A percentile compares a stretch with the other conserved stretches of the same genome.
These are phyloP conservation scores for Byssoonygena ceratinophila DNA, from an alignment of 2,329 filamentous ascomycete species.

Conservation along the genomic window DNA sequence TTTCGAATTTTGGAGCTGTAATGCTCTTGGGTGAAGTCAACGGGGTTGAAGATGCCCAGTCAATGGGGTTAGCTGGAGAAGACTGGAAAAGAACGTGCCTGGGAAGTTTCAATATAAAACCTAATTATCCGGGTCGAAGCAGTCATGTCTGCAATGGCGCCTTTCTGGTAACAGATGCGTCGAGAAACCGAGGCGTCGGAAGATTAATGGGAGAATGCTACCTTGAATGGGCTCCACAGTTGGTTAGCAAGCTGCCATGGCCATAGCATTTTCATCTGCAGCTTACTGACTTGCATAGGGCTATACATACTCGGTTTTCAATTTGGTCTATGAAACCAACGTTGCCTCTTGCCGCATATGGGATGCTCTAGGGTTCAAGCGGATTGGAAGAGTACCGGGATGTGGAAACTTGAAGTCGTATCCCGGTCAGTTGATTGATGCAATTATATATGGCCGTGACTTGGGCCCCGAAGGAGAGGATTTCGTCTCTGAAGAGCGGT, in stretches of 20 bases:
- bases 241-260: constrained; percentile 32
- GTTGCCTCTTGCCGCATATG: constrained; percentile 81
- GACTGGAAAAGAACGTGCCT: constrained; percentile 76
- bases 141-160: constrained; percentile 76
- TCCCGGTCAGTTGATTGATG: constrained; percentile 59
- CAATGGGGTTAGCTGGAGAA: constrained; percentile 43
- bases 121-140: constrained; percentile 82
- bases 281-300: constrained; percentile 39
- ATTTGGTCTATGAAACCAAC: constrained; percentile 88
- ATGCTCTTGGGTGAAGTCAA: constrained; percentile 73
- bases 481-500: constrained; percentile 85
- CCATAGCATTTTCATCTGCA: constrained; percentile 23
- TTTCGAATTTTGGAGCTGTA: constrained; percentile 77
- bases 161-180: constrained; percentile 63
- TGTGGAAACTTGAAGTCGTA: constrained; percentile 60
- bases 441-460: constrained; percentile 64
- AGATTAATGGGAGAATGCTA: constrained; percentile 67
- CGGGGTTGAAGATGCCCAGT: constrained; percentile 45
- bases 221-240: constrained; percentile 62
- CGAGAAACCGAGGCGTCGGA: constrained; percentile 63
- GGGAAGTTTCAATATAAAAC: constrained; percentile 88
- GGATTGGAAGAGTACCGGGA: constrained; percentile 70
- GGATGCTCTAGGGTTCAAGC: constrained; percentile 86
- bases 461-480: constrained; percentile 59
- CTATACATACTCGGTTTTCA: constrained; percentile 88